phyloP scores from a whole-genome alignment of 148 eudicot species.

The Vaccinium corymbosum region DNA sequence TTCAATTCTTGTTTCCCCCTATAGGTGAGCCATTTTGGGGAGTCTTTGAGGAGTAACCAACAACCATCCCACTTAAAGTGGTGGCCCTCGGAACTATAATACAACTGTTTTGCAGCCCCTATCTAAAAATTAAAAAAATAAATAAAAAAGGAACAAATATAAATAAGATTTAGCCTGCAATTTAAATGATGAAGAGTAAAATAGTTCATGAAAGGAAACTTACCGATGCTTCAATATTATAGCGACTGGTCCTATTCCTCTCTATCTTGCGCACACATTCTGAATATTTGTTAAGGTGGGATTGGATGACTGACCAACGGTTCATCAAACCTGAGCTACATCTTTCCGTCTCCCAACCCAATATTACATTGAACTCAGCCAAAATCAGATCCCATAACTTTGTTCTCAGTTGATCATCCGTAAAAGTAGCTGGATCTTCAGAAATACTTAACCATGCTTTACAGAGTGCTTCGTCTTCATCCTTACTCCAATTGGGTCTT shows the following conservation, averaged over 20 bases:
- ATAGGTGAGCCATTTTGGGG: not conserved
- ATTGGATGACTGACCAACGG: not conserved
- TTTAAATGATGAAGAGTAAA: not conserved
- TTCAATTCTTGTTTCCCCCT: not conserved
- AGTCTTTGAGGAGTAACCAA: not conserved
- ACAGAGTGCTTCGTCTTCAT: not conserved
- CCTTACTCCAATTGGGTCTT: not conserved
- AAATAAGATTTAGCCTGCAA: not conserved
- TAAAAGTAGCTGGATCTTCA: not conserved
- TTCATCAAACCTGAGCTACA: constrained; percentile 1
- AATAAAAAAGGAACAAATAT: not conserved
- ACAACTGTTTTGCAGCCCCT: not conserved
- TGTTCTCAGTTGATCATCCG: not conserved
- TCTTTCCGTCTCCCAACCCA: not conserved
- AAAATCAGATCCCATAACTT: constrained; percentile 1
- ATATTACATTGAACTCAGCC: not conserved
- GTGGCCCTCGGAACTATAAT: not conserved
- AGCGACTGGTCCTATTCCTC: not conserved
- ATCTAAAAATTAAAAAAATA: not conserved
- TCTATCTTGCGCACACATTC: not conserved
- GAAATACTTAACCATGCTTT: not conserved
- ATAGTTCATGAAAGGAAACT: not conserved
- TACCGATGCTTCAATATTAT: not conserved
- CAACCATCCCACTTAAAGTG: not conserved
- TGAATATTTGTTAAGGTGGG: not conserved